Conservation (phyloP, 768 basidiomycete species). For the Serendipita sp. region DNA sequence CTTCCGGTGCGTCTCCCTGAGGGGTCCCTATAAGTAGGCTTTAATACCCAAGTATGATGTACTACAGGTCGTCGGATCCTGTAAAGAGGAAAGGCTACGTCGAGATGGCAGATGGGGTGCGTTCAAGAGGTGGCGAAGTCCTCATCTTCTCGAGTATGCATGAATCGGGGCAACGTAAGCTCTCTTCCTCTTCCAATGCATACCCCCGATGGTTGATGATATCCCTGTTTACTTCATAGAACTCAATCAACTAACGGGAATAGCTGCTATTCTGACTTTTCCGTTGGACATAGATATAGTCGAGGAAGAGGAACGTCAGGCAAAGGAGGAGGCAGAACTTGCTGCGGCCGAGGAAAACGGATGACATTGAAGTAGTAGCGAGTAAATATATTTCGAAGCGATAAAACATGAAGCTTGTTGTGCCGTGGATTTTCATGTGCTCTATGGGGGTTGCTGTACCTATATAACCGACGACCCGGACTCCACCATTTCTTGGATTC, state of each 20-base stretch:
- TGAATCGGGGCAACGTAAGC: conserved; percentile 90
- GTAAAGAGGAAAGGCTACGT: conserved; percentile 70
- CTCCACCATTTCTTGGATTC: too few relatives aligned
- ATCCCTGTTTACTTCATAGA: conserved; percentile 33
- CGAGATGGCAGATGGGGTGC: conserved; percentile 71
- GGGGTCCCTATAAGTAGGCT: not conserved
- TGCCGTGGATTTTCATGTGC: too few relatives aligned
- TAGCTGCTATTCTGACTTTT: conserved; percentile 91
- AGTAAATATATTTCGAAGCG: too few relatives aligned
- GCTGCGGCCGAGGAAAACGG: not conserved
- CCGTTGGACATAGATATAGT: conserved; percentile 92
- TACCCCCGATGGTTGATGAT: not conserved
- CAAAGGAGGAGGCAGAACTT: conserved; percentile 14
- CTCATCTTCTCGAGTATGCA: conserved; percentile 99
- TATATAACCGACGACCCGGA: too few relatives aligned
- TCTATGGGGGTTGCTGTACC: too few relatives aligned
- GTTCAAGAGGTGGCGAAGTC: conserved; percentile 79
- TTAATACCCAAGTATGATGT: not conserved
- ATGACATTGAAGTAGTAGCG: not conserved
- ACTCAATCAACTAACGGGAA: conserved; percentile 86
- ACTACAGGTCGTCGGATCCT: conserved; percentile 60
- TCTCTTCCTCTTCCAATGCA: not conserved
- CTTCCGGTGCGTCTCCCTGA: conserved; percentile 46
- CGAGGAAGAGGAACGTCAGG: conserved; percentile 79
- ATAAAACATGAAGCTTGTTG: too few relatives aligned